Evolutionary conservation across 148 eudicot species (phyloP).

Genomic region (Nyssa sinensis): DNA sequence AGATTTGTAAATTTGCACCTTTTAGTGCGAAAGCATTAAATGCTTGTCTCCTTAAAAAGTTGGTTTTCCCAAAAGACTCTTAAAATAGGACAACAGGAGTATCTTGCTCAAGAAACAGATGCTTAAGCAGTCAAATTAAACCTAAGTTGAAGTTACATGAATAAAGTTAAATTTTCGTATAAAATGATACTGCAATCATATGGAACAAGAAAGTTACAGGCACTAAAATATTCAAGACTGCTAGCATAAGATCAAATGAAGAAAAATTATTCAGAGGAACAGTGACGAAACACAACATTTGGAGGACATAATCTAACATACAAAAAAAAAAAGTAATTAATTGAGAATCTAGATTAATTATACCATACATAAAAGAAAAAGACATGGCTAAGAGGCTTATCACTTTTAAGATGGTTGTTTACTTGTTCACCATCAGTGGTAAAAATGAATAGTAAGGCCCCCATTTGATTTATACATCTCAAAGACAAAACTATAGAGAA

Average conservation of each 20-base stretch:
- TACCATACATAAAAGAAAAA: neutral
- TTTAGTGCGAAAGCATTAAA: no score
- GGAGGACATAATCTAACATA: no score
- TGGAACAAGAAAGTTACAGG: no score
- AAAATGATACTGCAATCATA: neutral
- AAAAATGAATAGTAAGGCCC: neutral
- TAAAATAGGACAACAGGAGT: neutral
- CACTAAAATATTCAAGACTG: neutral
- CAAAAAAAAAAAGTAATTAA: neutral
- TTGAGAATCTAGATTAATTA: neutral
- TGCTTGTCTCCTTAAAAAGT: no score
- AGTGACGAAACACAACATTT: no score
- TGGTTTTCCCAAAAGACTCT: no score
- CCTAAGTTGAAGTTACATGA: neutral
- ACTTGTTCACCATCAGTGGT: neutral
- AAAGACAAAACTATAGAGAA: neutral
- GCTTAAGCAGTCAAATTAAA: neutral
- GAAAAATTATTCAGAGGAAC: neutral
- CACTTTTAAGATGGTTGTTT: neutral
- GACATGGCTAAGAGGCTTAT: neutral
- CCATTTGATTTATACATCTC: neutral
- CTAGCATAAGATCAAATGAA: neutral
- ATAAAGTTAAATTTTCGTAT: neutral
- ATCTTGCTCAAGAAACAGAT: slow-evolving; percentile 1
- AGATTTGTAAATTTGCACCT: no score